These are phyloP conservation scores for Baudoinia panamericana DNA, from an alignment of 495 filamentous ascomycete species.

Conservation along the genomic window DNA sequence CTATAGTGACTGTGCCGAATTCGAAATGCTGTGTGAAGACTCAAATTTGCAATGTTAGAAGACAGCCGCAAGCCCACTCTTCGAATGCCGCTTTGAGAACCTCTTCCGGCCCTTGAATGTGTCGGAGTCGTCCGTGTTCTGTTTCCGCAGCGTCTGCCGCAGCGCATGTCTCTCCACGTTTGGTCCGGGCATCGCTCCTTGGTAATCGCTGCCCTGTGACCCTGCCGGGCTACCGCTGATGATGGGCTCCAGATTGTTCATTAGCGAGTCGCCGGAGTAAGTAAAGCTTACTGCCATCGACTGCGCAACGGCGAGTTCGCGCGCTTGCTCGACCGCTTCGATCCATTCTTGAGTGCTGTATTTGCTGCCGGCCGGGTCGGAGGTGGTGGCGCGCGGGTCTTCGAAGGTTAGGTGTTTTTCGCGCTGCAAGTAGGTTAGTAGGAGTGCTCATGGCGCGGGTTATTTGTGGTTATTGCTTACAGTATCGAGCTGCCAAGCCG, in stretches of 20 bases:
- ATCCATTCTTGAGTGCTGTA: constrained; percentile 72
- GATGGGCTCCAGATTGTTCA: constrained; percentile 43
- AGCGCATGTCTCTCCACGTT: constrained; percentile 19
- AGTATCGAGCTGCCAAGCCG: constrained; percentile 84
- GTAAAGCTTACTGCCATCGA: constrained; percentile 37
- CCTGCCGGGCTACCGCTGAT: constrained; percentile 61
- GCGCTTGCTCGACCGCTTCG: constrained; percentile 66
- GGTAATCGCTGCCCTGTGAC: constrained; percentile 41
- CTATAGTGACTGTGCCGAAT: not conserved
- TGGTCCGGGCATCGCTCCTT: constrained; percentile 4
- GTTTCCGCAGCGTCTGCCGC: constrained; percentile 31
- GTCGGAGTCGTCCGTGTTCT: constrained; percentile 29
- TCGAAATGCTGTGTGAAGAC: not conserved
- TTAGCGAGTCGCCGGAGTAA: constrained; percentile 55
- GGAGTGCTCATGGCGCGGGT: not conserved
- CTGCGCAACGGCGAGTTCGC: constrained; percentile 65
- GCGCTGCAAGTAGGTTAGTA: constrained; percentile 38
- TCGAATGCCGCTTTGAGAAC: constrained; percentile 81
- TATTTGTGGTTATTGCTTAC: constrained; percentile 42
- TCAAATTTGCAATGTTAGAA: constrained; percentile 35
- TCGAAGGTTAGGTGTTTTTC: constrained; percentile 91
- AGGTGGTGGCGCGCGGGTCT: constrained; percentile 53
- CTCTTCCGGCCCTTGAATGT: constrained; percentile 59
- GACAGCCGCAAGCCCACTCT: constrained; percentile 73
- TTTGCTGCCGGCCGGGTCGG: constrained; percentile 32